Percentiles rank a stretch among this genome's conserved stretches.
phyloP scores from a whole-genome alignment of 2,329 filamentous ascomycete species.

The Plenodomus biglobosus region DNA sequence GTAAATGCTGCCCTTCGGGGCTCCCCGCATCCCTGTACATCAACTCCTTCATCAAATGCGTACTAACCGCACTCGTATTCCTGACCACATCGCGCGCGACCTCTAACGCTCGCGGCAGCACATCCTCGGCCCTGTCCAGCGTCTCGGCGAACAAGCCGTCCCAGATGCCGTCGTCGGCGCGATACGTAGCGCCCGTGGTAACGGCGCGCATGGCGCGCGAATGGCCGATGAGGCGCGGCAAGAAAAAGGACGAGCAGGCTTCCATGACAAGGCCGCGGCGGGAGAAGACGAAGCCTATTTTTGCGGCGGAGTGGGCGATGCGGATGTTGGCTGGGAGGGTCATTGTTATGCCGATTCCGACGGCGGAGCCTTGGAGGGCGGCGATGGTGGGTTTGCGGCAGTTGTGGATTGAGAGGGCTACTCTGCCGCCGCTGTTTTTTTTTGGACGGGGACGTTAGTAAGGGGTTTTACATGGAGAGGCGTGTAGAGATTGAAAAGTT shows the following conservation, averaged over 20 bases:
- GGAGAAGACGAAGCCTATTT: constrained; percentile 74
- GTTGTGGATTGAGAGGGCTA: constrained; percentile 57
- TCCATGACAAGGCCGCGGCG: constrained; percentile 72
- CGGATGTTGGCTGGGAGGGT: constrained; percentile 60
- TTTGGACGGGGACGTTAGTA: not conserved
- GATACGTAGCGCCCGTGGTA: constrained; percentile 67
- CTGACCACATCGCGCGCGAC: constrained; percentile 66
- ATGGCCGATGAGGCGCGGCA: constrained; percentile 68
- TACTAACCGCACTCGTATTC: constrained; percentile 66
- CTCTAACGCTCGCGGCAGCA: constrained; percentile 65
- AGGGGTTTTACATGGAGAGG: no score
- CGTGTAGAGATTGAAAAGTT: no score
- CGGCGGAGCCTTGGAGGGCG: constrained; percentile 59
- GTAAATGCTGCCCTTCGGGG: constrained; percentile 69
- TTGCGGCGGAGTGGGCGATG: constrained; percentile 58
- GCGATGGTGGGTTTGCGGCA: constrained; percentile 61
- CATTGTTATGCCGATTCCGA: constrained; percentile 62
- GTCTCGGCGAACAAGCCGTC: constrained; percentile 67
- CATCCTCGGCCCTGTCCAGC: constrained; percentile 58
- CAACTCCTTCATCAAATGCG: constrained; percentile 69
- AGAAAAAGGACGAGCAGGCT: constrained; percentile 69
- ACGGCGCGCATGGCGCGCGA: constrained; percentile 65
- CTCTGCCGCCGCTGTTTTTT: constrained; percentile 46
- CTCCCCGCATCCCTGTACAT: constrained; percentile 63
- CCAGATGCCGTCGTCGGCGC: constrained; percentile 53